These are phyloP conservation scores for Leishmania guyanensis DNA, from an alignment of 208 protist species.

Conservation along the genomic window DNA sequence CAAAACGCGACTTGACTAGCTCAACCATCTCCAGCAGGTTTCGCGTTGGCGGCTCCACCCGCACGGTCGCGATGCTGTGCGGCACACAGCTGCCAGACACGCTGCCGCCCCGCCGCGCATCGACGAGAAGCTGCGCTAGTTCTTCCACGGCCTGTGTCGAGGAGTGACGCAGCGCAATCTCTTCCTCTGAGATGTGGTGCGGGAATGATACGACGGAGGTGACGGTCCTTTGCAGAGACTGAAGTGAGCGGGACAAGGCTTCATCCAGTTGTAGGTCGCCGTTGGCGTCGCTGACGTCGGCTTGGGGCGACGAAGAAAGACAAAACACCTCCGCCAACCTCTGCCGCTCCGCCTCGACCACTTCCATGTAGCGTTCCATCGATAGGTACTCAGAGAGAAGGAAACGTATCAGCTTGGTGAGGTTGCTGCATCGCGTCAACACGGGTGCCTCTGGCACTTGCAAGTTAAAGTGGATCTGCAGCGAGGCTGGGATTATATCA, in stretches of 20 bases:
- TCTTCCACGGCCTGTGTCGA: slow-evolving; percentile 50
- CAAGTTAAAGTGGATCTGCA: slow-evolving; percentile 35
- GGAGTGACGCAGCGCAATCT: slow-evolving; percentile 26
- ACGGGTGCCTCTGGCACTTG: slow-evolving; percentile 20
- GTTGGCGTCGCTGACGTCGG: not conserved
- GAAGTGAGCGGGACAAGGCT: slow-evolving; percentile 21
- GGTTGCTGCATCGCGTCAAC: slow-evolving; percentile 13
- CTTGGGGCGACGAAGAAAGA: not conserved
- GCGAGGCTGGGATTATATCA: slow-evolving; percentile 26
- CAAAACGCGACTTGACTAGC: slow-evolving; percentile 53
- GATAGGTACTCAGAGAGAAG: slow-evolving; percentile 35
- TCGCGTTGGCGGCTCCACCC: slow-evolving; percentile 61
- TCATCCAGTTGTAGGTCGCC: slow-evolving; percentile 19
- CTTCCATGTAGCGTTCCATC: slow-evolving; percentile 36
- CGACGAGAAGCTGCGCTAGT: slow-evolving; percentile 68
- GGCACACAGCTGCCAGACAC: slow-evolving; percentile 9
- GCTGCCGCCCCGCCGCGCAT: slow-evolving; percentile 5
- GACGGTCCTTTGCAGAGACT: slow-evolving; percentile 35
- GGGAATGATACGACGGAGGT: slow-evolving; percentile 33
- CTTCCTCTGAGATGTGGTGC: slow-evolving; percentile 35
- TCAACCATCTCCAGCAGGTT: slow-evolving; percentile 71
- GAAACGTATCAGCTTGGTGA: slow-evolving; percentile 21
- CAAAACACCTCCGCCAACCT: slow-evolving; percentile 19
- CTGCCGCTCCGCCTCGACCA: slow-evolving; percentile 20
- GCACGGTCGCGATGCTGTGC: slow-evolving; percentile 17